Evolutionary conservation across 371 early-diverging fungal genomes (phyloP).

Genomic region (Apophysomyces sp.): DNA sequence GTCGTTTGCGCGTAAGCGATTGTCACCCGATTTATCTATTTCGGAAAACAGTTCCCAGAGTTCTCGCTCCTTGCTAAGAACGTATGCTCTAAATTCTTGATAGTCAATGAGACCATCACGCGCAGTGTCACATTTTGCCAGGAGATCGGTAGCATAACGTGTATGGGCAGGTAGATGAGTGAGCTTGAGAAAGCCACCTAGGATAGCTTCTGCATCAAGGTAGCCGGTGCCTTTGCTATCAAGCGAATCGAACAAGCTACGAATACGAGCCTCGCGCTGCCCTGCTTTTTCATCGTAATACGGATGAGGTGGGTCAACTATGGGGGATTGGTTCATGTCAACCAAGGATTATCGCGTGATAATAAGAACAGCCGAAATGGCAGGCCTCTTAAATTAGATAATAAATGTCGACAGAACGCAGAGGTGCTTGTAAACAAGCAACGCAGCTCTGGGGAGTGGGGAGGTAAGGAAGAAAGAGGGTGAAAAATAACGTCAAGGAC

Average conservation of each 20-base stretch:
- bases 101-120: slow-evolving; percentile 64
- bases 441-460: neutral
- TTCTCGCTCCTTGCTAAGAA: slow-evolving; percentile 66
- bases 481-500: neutral
- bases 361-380: neutral
- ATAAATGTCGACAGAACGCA: neutral
- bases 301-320: slow-evolving; percentile 30
- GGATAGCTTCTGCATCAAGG: slow-evolving; percentile 49
- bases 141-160: slow-evolving; percentile 49
- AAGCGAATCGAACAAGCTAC: slow-evolving; percentile 45
- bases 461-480: neutral
- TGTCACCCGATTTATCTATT: slow-evolving; percentile 64
- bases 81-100: slow-evolving; percentile 72
- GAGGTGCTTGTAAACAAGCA: neutral
- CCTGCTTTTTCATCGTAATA: slow-evolving; percentile 49
- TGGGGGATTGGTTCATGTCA: slow-evolving; percentile 4
- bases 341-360: neutral
- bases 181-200: slow-evolving; percentile 44
- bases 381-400: neutral
- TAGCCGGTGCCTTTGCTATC: slow-evolving; percentile 42
- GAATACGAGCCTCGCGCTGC: slow-evolving; percentile 47
- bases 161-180: slow-evolving; percentile 53
- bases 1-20: slow-evolving; percentile 59
- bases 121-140: slow-evolving; percentile 60
- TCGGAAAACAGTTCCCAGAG: slow-evolving; percentile 67